Evolutionary conservation across 345 rosid species (phyloP).

Genomic region (Triadica sebifera): DNA sequence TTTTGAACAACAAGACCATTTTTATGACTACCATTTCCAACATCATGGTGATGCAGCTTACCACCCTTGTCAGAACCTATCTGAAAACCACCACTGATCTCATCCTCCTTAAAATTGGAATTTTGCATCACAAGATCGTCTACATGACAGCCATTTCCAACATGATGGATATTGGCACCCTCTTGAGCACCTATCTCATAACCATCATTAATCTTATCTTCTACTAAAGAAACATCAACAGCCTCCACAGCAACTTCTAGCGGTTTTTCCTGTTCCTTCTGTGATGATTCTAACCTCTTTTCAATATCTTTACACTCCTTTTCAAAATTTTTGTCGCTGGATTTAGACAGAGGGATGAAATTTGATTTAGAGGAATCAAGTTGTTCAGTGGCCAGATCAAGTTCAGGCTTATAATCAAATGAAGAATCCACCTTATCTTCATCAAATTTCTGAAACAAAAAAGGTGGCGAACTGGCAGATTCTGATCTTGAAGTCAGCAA

Average conservation of each 20-base stretch:
- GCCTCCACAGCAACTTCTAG: conserved; percentile 25
- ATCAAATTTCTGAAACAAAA: no score
- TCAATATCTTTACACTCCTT: conserved; percentile 37
- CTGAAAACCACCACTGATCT: conserved; percentile 25
- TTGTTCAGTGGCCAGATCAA: conserved; percentile 35
- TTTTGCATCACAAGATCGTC: conserved; percentile 30
- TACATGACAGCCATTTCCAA: conserved; percentile 18
- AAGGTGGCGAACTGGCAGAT: conserved; percentile 12
- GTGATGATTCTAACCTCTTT: conserved; percentile 38
- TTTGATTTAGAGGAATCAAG: conserved; percentile 34
- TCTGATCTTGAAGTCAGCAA: conserved; percentile 52
- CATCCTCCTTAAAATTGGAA: conserved; percentile 32
- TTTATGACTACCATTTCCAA: conserved; percentile 17
- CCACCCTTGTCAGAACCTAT: conserved; percentile 34
- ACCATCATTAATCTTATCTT: conserved; percentile 31
- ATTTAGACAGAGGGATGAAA: conserved; percentile 22
- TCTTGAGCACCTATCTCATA: conserved; percentile 32
- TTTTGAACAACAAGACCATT: conserved; percentile 30
- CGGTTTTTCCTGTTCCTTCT: conserved; percentile 27
- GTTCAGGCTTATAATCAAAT: conserved; percentile 40
- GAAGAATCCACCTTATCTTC: conserved; percentile 48
- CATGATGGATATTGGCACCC: conserved; percentile 26
- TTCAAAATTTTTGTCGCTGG: conserved; percentile 33
- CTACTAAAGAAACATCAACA: conserved; percentile 26
- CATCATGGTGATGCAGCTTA: conserved; percentile 30